Conservation (phyloP, 441 rosid species). For the Erodium texanum region DNA sequence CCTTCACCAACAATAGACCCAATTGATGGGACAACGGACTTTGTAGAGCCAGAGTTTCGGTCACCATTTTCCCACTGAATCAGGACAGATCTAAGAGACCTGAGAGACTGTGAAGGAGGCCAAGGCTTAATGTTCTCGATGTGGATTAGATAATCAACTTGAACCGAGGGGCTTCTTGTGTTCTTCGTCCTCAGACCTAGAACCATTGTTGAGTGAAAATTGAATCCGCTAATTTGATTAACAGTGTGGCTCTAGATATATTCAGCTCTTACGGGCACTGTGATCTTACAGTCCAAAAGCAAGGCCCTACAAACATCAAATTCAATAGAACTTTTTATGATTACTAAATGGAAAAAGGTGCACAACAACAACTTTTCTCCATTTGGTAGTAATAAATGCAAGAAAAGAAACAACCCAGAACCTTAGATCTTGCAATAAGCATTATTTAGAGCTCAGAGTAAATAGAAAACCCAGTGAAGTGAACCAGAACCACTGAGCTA, state of each 20-base stretch:
- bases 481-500: background rate
- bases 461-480: conserved; percentile 1
- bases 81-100: conserved; percentile 71
- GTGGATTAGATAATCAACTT: conserved; percentile 55
- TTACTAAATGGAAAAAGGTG: background rate
- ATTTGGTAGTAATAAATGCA: conserved; percentile 5
- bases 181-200: conserved; percentile 52
- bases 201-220: conserved; percentile 38
- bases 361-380: background rate
- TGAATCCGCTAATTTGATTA: background rate
- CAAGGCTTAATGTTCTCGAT: conserved; percentile 88
- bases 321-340: conserved; percentile 1
- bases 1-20: conserved; percentile 78
- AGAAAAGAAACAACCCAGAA: background rate
- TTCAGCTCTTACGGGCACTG: background rate
- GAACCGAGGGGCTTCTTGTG: conserved; percentile 45
- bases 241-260: background rate
- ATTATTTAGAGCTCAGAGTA: background rate
- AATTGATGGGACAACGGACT: conserved; percentile 52
- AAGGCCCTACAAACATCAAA: background rate
- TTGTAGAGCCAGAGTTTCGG: conserved; percentile 61
- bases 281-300: background rate
- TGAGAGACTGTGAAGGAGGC: conserved; percentile 94
- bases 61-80: conserved; percentile 91
- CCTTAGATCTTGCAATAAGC: conserved; percentile 1